Base-by-base conservation (phyloP, 164 flowering plant genomes). In the Macadamia integrifolia region DNA sequence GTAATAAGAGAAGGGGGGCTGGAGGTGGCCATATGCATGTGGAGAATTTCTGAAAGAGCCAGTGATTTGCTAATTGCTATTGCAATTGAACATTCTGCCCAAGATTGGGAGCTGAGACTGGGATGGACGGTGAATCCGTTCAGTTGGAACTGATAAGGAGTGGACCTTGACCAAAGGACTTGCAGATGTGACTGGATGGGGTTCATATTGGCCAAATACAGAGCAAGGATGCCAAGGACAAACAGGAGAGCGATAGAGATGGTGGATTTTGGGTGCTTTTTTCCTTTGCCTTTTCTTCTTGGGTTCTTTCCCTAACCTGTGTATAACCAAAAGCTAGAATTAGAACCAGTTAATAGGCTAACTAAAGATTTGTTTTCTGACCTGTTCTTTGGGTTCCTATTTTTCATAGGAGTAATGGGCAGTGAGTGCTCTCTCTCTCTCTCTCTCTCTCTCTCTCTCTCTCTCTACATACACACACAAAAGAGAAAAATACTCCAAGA, bases 41-140 rank as follows among this genome's bases (percentile, higher is more conserved):
- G 60, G 76, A 40, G 13, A 52, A 50, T 65, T 29, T 68, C 23
- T 64, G 66, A 69, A 66, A 65, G 63, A 57, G 72, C 65, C 9
- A 60, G 48, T 53, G 57, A 35, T 35, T 35, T 35, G 40, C 40
- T 2, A 35, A 5, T 17, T 53, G 57, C 15, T 13, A 12, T 52
- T 53, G 40, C 40, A 35, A 35, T 53, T 53, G 57, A 50, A 53
- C 57, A 53, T 14, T 53, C 2, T 53, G 3, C 57, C 57, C 57
- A n/a, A 8, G 59, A 6, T 30, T 1, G 30, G 59, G 59, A 57
- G 59, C 18, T 53, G 57, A 10, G 15, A 49, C 40, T 35, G 40
- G 40, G 40, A 35, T 8, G 6, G 12, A 46, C 50, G 7, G 50
- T 46, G 50, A 46, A 46, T 12, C 44, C 11, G n/a, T 40, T 9